These are phyloP conservation scores for Hyphopichia khmerensis DNA, from an alignment of 1,139 yeast species.

Conservation along the genomic window DNA sequence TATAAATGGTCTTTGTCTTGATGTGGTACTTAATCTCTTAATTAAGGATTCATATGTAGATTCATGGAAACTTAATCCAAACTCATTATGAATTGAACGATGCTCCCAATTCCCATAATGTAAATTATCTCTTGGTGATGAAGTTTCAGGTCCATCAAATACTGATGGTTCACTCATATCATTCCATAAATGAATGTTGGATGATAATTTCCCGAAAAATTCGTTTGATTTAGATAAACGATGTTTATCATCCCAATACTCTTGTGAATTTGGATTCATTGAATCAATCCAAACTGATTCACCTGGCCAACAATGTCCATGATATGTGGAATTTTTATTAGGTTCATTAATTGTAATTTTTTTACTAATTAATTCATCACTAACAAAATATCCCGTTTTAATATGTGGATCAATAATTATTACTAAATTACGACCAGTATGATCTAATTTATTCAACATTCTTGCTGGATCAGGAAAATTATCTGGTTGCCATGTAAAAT, in stretches of 20 bases:
- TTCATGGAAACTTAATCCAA: constrained; percentile 78
- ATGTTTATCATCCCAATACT: constrained; percentile 55
- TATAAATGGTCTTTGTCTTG: constrained; percentile 76
- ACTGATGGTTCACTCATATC: constrained; percentile 98
- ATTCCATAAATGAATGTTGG: constrained; percentile 86
- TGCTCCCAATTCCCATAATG: constrained; percentile 87
- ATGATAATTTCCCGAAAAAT: constrained; percentile 51
- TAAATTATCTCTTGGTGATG: constrained; percentile 76
- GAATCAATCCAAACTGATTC: constrained; percentile 93
- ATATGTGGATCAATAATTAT: constrained; percentile 91
- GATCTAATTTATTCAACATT: constrained; percentile 64
- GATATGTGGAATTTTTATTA: constrained; percentile 40
- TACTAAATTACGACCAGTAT: constrained; percentile 77
- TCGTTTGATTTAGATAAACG: constrained; percentile 18
- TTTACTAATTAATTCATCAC: constrained; percentile 47
- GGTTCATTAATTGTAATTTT: constrained; percentile 41
- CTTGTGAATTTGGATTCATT: constrained; percentile 59
- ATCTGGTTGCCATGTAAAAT: constrained; percentile 85
- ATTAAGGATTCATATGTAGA: constrained; percentile 69
- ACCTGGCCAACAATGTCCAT: constrained; percentile 99
- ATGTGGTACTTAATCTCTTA: constrained; percentile 44
- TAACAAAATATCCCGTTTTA: constrained; percentile 65
- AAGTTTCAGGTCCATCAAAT: constrained; percentile 91
- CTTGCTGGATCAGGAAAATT: constrained; percentile 71
- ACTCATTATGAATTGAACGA: constrained; percentile 83